Evolutionary conservation across 257 asterid genomes (phyloP).

Genomic region (Ilex aquifolium): DNA sequence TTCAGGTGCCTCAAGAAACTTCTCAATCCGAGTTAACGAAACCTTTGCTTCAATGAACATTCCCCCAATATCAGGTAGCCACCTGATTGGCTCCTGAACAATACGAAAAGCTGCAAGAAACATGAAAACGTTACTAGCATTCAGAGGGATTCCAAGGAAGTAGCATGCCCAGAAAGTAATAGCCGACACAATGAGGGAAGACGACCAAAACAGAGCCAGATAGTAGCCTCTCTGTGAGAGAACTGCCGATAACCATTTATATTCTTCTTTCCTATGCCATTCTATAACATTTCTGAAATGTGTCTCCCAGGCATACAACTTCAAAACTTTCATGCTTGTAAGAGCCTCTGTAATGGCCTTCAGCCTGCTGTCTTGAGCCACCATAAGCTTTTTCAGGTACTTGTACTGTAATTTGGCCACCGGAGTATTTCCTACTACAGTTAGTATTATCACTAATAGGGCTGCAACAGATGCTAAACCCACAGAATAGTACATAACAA

Average conservation of each 20-base stretch:
- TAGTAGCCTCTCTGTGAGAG: slow-evolving; percentile 24
- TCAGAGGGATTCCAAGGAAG: slow-evolving; percentile 23
- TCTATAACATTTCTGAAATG: slow-evolving; percentile 26
- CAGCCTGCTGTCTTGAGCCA: slow-evolving; percentile 31
- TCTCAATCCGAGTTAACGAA: slow-evolving; percentile 23
- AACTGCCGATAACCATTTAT: slow-evolving; percentile 16
- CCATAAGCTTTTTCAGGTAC: slow-evolving; percentile 25
- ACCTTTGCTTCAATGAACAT: slow-evolving; percentile 35
- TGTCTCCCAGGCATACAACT: slow-evolving; percentile 34
- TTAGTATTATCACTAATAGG: slow-evolving; percentile 13
- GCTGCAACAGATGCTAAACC: slow-evolving; percentile 32
- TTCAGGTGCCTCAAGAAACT: slow-evolving; percentile 30
- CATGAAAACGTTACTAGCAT: slow-evolving; percentile 27
- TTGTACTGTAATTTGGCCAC: slow-evolving; percentile 30
- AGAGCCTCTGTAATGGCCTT: slow-evolving; percentile 27
- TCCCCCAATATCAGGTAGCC: slow-evolving; percentile 33
- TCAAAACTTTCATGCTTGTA: slow-evolving; percentile 32
- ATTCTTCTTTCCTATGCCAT: slow-evolving; percentile 22
- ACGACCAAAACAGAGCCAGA: slow-evolving; percentile 32
- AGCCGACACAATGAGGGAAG: slow-evolving; percentile 29
- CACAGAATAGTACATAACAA: slow-evolving; percentile 22
- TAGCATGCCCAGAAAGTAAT: slow-evolving; percentile 34
- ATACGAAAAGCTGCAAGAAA: slow-evolving; percentile 34
- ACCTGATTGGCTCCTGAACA: slow-evolving; percentile 34
- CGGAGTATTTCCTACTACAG: slow-evolving; percentile 25